These are phyloP conservation scores for Podosphaera fusca DNA, from an alignment of 2,329 filamentous ascomycete species.

Conservation along the genomic window DNA sequence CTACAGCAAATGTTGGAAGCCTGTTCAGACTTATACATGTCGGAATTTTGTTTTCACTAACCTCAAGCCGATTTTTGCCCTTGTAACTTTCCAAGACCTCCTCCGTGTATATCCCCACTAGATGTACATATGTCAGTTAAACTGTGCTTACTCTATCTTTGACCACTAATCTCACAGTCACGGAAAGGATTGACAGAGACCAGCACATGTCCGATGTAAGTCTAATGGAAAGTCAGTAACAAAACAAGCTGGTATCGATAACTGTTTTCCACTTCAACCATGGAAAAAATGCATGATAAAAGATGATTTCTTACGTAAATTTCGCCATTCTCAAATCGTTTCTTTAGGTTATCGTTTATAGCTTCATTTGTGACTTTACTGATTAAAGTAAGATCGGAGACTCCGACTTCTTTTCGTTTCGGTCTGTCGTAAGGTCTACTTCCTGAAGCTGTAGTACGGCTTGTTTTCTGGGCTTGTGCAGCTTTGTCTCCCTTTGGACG, in stretches of 20 bases:
- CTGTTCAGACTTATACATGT: not conserved
- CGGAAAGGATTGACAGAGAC: slow-evolving; percentile 97
- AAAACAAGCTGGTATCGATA: not conserved
- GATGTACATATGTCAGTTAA: slow-evolving; percentile 17
- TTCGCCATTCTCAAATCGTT: slow-evolving; percentile 88
- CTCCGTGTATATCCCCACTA: slow-evolving; percentile 91
- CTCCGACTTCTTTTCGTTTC: slow-evolving; percentile 98
- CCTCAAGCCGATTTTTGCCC: slow-evolving; percentile 88
- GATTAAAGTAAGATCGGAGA: slow-evolving; percentile 88
- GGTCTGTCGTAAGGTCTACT: slow-evolving; percentile 58
- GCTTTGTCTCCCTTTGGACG: slow-evolving; percentile 16
- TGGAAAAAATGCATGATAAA: not conserved
- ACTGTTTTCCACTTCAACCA: not conserved
- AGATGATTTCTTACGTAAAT: slow-evolving; percentile 45
- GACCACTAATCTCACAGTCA: slow-evolving; percentile 33
- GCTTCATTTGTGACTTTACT: slow-evolving; percentile 98
- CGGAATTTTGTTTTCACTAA: slow-evolving; percentile 13
- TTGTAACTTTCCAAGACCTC: slow-evolving; percentile 79
- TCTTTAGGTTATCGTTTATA: slow-evolving; percentile 97
- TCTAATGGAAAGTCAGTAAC: slow-evolving; percentile 24
- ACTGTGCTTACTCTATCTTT: not conserved
- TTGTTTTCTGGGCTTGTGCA: slow-evolving; percentile 11
- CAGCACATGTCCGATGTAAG: slow-evolving; percentile 97
- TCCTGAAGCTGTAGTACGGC: slow-evolving; percentile 7
- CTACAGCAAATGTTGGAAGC: slow-evolving; percentile 9